A percentile compares a stretch with the other conserved stretches of the same genome.
These are phyloP conservation scores for Fusarium temperatum DNA, from an alignment of 2,329 filamentous ascomycete species.

Conservation along the genomic window DNA sequence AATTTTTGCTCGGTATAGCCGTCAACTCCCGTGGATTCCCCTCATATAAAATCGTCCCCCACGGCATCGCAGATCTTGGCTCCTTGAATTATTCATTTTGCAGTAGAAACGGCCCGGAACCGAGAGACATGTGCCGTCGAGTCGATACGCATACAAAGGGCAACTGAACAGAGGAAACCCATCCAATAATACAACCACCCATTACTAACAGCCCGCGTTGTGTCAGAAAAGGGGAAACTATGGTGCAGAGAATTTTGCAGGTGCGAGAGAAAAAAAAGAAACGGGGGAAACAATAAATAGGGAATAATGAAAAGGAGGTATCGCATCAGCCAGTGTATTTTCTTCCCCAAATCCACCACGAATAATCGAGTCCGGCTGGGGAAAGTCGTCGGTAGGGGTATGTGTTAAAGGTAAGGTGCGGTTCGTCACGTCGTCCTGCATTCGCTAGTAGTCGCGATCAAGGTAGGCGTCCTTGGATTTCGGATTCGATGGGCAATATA, in stretches of 20 bases:
- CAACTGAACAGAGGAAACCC: slow-evolving; percentile 44
- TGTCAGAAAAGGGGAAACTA: slow-evolving; percentile 46
- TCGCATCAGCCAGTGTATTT: slow-evolving; percentile 46
- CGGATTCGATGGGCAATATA: slow-evolving; percentile 44
- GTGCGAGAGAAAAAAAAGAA: slow-evolving; percentile 39
- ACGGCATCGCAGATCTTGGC: slow-evolving; percentile 34
- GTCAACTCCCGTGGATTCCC: slow-evolving; percentile 42
- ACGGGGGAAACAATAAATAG: slow-evolving; percentile 33
- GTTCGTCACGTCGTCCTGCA: slow-evolving; percentile 54
- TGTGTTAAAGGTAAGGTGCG: slow-evolving; percentile 45
- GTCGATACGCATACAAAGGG: slow-evolving; percentile 39
- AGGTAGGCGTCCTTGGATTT: slow-evolving; percentile 44
- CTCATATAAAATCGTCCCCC: slow-evolving; percentile 35
- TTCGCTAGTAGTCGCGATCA: slow-evolving; percentile 49
- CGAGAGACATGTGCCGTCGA: slow-evolving; percentile 25
- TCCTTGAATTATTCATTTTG: slow-evolving; percentile 33
- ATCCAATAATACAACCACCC: slow-evolving; percentile 50
- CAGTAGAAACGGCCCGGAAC: slow-evolving; percentile 26
- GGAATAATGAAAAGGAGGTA: slow-evolving; percentile 46
- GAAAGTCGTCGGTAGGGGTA: slow-evolving; percentile 43
- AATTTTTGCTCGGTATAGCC: slow-evolving; percentile 47
- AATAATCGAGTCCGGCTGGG: slow-evolving; percentile 36
- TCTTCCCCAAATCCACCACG: slow-evolving; percentile 37
- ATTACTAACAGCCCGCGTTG: slow-evolving; percentile 44
- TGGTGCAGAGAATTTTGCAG: slow-evolving; percentile 48